A percentile compares a stretch with the other conserved stretches of the same genome.
phyloP scores from a whole-genome alignment of 208 protist species.

The Tritrichomonas foetus region DNA sequence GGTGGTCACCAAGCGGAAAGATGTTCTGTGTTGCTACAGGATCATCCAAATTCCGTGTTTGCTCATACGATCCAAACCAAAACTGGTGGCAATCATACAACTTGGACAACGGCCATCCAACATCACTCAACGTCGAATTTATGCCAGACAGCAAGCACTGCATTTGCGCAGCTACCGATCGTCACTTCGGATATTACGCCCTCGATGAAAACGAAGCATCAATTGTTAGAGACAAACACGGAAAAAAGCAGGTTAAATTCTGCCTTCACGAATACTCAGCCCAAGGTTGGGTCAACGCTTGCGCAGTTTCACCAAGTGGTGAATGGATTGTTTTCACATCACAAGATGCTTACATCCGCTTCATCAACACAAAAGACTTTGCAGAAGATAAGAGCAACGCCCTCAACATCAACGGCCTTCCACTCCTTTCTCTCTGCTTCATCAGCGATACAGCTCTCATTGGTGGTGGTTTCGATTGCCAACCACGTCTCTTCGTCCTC shows the following conservation, averaged over 20 bases:
- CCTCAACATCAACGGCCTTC: conserved; percentile 37
- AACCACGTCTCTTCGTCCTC: conserved; percentile 49
- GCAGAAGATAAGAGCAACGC: not conserved
- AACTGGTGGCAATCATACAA: conserved; percentile 80
- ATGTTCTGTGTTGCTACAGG: conserved; percentile 78
- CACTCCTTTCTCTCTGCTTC: conserved; percentile 49
- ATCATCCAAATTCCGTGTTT: conserved; percentile 68
- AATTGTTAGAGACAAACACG: not conserved
- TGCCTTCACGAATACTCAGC: not conserved
- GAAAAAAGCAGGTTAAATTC: not conserved
- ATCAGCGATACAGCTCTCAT: conserved; percentile 48
- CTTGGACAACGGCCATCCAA: conserved; percentile 65
- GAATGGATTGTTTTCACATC: conserved; percentile 60
- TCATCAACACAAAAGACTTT: conserved; percentile 8
- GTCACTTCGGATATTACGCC: not conserved
- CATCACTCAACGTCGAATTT: conserved; percentile 70
- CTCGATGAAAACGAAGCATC: not conserved
- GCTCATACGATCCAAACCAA: conserved; percentile 76
- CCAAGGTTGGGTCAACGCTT: conserved; percentile 66
- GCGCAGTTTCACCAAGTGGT: conserved; percentile 66
- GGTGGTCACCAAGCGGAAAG: conserved; percentile 51
- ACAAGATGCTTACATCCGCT: conserved; percentile 44
- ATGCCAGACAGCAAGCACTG: conserved; percentile 65
- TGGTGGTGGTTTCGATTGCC: conserved; percentile 47
- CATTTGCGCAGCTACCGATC: not conserved